phyloP scores from a whole-genome alignment of 1,284 basidiomycete species.

The Ceratobasidium sp. region DNA sequence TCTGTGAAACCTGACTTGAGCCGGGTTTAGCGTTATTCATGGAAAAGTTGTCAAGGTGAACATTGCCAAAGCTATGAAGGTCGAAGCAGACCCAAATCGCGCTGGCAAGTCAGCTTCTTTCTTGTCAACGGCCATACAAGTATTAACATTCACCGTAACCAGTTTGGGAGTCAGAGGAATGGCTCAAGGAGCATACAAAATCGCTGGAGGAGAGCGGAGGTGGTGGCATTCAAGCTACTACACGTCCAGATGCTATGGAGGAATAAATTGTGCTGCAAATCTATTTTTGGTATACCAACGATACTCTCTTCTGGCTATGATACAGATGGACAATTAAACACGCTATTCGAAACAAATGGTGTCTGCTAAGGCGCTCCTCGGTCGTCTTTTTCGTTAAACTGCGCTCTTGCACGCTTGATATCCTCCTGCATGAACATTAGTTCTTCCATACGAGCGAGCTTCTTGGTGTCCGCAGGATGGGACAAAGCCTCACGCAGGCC shows the following conservation, averaged over 20 bases:
- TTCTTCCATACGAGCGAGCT: conserved; percentile 88
- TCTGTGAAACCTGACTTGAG: too few relatives aligned
- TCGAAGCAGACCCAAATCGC: conserved; percentile 74
- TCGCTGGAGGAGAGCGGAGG: conserved; percentile 78
- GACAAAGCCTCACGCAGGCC: conserved; percentile 80
- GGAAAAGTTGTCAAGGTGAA: conserved; percentile 81
- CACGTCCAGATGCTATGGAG: conserved; percentile 70
- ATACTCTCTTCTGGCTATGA: background rate
- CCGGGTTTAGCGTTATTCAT: conserved; percentile 39
- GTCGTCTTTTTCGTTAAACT: conserved; percentile 69
- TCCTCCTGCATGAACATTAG: conserved; percentile 91
- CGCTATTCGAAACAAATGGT: background rate
- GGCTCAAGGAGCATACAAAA: conserved; percentile 77
- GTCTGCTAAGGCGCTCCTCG: conserved; percentile 52
- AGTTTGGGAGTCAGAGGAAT: conserved; percentile 91
- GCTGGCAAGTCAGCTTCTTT: conserved; percentile 65
- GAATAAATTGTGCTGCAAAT: conserved; percentile 54
- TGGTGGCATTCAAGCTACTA: conserved; percentile 51
- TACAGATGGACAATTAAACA: background rate
- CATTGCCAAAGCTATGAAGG: conserved; percentile 76
- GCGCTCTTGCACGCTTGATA: conserved; percentile 85
- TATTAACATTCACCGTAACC: conserved; percentile 12
- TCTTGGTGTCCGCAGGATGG: conserved; percentile 82
- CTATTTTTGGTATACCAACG: background rate
- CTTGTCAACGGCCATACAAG: conserved; percentile 1